Base-by-base conservation (phyloP, 2,329 filamentous ascomycete genomes). In the Monosporascus sp. region DNA sequence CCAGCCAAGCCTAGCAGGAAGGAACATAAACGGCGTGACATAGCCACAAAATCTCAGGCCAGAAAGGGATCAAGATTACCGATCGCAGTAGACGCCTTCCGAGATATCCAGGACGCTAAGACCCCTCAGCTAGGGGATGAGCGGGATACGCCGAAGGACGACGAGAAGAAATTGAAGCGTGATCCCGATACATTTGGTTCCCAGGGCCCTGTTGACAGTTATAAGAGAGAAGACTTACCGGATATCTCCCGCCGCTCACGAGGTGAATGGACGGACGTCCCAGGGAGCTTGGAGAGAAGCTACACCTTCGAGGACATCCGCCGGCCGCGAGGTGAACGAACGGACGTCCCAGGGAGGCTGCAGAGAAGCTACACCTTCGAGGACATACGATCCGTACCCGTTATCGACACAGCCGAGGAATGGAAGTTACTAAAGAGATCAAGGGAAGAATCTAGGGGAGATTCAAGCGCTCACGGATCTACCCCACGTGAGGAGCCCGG, bases 21-120 rank as follows among this genome's bases (percentile, higher is more conserved):
- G 54, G 69, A 73, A 50, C 66, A 68, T 57, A 76, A 73, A 62
- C 75, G 72, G 59, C 70, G 66, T 17, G 75, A 75, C 2, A 77
- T 73, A 57, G 69, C 67, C 38, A 65, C 68, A 7, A 70, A 70
- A 38, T 48, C 51, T 42, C 58, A 58, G 44, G 41, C 53, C 41
- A 14, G 11, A 34, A 34, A 62, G 42, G 53, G 39, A 41, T 54
- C 62, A 3, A 58, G 53, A 17, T 42, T 50, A 15, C 46, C 57
- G 36, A 41, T 48, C n/a, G 54, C 51, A 18, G 51, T 48, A 7
- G 58, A 60, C 38, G 48, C 52, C 7, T 57, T 53, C 48, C 53
- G 31, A 38, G 52, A 55, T 38, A 45, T 56, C 8, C 52, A 49
- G 41, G 52, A 58, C 25, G 48, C 42, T 45, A 49, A 57, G 44